Conservation (phyloP, 1,139 yeast species). For the Saccharomyces hybrid region DNA sequence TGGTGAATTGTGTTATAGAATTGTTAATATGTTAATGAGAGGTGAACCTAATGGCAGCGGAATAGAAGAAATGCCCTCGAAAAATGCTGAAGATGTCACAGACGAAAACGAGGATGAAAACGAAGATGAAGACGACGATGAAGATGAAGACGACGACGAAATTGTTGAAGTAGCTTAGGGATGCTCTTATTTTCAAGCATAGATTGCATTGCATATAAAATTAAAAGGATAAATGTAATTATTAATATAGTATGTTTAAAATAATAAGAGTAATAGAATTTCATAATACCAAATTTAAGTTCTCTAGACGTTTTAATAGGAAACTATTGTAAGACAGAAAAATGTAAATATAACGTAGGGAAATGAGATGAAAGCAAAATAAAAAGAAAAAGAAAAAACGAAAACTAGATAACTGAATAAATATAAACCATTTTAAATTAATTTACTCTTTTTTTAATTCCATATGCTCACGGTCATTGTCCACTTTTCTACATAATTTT, state of each 20-base stretch:
- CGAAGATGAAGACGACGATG: too few relatives aligned
- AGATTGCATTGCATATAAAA: background rate
- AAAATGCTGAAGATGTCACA: constrained; percentile 30
- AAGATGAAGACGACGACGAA: constrained; percentile 12
- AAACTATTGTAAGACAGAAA: background rate
- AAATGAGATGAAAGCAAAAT: background rate
- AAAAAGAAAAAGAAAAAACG: background rate
- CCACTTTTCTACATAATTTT: constrained; percentile 53
- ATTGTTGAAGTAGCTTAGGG: constrained; percentile 31
- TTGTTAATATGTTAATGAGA: constrained; percentile 84
- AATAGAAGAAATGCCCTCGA: constrained; percentile 46
- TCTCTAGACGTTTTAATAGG: too few relatives aligned
- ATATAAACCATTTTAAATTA: background rate
- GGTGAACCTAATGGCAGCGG: constrained; percentile 61
- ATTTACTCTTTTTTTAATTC: constrained; percentile 40
- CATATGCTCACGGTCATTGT: constrained; percentile 46
- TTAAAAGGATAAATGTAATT: too few relatives aligned
- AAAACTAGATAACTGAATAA: background rate
- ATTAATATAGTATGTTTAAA: too few relatives aligned
- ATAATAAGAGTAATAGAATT: background rate
- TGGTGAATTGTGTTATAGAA: constrained; percentile 59
- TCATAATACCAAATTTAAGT: background rate
- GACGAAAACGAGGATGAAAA: constrained; percentile 1
- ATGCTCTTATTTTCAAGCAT: background rate
- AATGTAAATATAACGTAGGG: too few relatives aligned